phyloP scores from a whole-genome alignment of 345 rosid species.

The Sapria himalayana region DNA sequence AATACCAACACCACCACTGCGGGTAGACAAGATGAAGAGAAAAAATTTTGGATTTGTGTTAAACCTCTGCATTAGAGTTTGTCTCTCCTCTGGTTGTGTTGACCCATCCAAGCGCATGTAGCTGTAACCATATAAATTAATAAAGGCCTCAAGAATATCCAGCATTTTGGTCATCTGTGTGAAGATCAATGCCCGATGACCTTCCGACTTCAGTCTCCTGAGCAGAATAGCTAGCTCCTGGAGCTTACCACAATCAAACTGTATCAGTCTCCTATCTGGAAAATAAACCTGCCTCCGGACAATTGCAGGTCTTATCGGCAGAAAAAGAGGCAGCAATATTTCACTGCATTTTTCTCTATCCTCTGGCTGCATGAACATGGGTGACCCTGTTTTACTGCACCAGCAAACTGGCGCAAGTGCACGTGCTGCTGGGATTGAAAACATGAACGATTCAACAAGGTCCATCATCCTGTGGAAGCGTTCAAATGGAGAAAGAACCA shows the following conservation, averaged over 20 bases:
- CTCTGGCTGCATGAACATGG: conserved; percentile 40
- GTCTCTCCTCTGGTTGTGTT: conserved; percentile 97
- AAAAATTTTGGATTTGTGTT: conserved; percentile 94
- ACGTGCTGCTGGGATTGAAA: conserved; percentile 93
- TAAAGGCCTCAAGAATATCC: conserved; percentile 90
- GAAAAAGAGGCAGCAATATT: conserved; percentile 48
- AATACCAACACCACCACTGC: conserved; percentile 98
- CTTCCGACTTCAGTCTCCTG: conserved; percentile 76
- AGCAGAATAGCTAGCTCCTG: conserved; percentile 85
- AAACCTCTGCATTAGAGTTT: conserved; percentile 98
- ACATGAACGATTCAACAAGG: conserved; percentile 69
- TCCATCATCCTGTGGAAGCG: conserved; percentile 61
- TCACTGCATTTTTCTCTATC: conserved; percentile 46
- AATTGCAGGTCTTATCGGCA: conserved; percentile 85
- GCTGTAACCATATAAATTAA: conserved; percentile 84
- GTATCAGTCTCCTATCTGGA: conserved; percentile 93
- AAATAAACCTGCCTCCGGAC: conserved; percentile 90
- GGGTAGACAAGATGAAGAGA: conserved; percentile 91
- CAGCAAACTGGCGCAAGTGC: conserved; percentile 58
- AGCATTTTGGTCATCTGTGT: conserved; percentile 99
- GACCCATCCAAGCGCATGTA: conserved; percentile 99
- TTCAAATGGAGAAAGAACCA: conserved; percentile 75
- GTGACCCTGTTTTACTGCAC: conserved; percentile 48
- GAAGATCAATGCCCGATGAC: conserved; percentile 92
- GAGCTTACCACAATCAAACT: conserved; percentile 98